A percentile compares a stretch with the other conserved stretches of the same genome.
phyloP scores from a whole-genome alignment of 257 asterid genomes.

The Nicotiana tomentosiformis region DNA sequence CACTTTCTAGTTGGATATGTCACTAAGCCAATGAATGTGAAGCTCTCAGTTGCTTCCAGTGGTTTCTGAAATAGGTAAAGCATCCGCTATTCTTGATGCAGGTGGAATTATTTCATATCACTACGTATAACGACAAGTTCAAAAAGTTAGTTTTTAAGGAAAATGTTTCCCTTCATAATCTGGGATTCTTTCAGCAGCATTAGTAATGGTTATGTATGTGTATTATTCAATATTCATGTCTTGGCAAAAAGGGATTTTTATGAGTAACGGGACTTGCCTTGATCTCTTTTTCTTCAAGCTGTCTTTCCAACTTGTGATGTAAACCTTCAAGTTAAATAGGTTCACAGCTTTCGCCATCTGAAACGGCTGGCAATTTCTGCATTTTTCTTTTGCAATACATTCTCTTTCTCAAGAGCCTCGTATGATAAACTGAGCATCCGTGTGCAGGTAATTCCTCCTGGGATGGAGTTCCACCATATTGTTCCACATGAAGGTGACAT shows the following conservation, averaged over 20 bases:
- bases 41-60: not conserved
- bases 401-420: slow-evolving; percentile 6
- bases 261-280: not conserved
- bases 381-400: not conserved
- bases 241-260: not conserved
- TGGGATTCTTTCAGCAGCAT: not conserved
- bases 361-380: not conserved
- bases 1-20: not conserved
- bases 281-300: slow-evolving; percentile 4
- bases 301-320: not conserved
- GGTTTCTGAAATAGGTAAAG: not conserved
- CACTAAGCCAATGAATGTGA: not conserved
- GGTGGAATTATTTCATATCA: not conserved
- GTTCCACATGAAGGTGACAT: slow-evolving; percentile 90
- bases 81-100: not conserved
- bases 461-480: slow-evolving; percentile 98
- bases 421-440: slow-evolving; percentile 21
- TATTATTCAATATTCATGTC: not conserved
- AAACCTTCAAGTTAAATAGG: not conserved
- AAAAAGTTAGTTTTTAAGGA: not conserved
- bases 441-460: slow-evolving; percentile 93
- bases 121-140: not conserved
- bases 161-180: not conserved
- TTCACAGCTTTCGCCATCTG: not conserved
- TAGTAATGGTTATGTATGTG: not conserved